A percentile compares a stretch with the other conserved stretches of the same genome.
Evolutionary conservation across 192 early-diverging fungal species (phyloP).

Genomic region (Umbelopsis isabellina): DNA sequence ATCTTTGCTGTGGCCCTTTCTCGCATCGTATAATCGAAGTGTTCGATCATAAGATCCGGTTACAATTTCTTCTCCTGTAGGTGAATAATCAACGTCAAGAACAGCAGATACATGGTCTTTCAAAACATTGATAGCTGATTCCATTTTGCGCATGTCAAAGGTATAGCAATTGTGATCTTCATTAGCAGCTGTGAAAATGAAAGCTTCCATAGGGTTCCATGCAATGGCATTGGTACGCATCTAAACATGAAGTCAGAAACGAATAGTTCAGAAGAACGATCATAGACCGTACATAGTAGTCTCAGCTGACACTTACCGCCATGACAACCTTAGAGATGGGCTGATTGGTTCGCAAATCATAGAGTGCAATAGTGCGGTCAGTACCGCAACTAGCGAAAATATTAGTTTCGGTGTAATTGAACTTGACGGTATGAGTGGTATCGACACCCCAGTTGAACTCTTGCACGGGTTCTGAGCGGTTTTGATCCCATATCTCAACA

Average conservation of each 20-base stretch:
- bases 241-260: conserved; percentile 28
- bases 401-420: conserved; percentile 96
- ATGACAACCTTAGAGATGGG: conserved; percentile 87
- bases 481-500: conserved; percentile 95
- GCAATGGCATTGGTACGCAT: conserved; percentile 94
- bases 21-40: conserved; percentile 82
- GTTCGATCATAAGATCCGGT: conserved; percentile 96
- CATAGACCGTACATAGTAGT: background rate
- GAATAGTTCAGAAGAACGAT: background rate
- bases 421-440: conserved; percentile 90
- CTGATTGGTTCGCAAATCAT: conserved; percentile 88
- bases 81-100: conserved; percentile 97
- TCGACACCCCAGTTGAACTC: conserved; percentile 92
- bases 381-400: conserved; percentile 92
- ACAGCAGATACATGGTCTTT: conserved; percentile 99
- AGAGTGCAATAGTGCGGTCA: conserved; percentile 92
- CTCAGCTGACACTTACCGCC: conserved; percentile 48
- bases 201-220: conserved; percentile 99
- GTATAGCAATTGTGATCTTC: conserved; percentile 98
- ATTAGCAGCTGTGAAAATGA: conserved; percentile 92
- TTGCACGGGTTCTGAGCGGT: conserved; percentile 81
- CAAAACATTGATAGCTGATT: conserved; percentile 79
- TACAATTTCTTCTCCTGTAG: conserved; percentile 95
- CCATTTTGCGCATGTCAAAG: conserved; percentile 98
- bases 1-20: conserved; percentile 84